Conservation (phyloP, 1,284 basidiomycete species). For the Flammula alnicola region DNA sequence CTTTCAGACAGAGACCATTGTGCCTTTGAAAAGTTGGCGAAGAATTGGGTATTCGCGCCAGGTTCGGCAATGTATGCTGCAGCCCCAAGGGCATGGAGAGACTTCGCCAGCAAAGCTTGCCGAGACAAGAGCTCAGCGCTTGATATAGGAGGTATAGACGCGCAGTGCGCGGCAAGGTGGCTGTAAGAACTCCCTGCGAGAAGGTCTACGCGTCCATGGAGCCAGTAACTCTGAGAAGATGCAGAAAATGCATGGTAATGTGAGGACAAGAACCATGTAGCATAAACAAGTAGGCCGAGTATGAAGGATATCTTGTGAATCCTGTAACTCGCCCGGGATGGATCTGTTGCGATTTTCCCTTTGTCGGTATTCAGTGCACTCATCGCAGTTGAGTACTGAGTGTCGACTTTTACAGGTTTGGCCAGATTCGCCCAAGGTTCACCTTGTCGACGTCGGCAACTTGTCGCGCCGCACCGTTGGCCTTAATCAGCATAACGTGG, state of each 20-base stretch:
- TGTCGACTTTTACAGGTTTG: no score
- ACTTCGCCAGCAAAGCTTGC: slow-evolving; percentile 56
- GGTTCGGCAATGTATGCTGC: slow-evolving; percentile 79
- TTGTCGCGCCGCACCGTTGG: no score
- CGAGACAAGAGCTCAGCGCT: slow-evolving; percentile 52
- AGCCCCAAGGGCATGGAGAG: slow-evolving; percentile 53
- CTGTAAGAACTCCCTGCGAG: slow-evolving; percentile 5
- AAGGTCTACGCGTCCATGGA: neutral
- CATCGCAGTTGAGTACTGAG: no score
- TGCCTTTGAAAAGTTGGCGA: slow-evolving; percentile 65
- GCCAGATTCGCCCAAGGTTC: no score
- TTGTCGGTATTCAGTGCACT: no score
- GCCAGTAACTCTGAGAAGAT: neutral
- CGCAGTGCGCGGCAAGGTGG: slow-evolving; percentile 48
- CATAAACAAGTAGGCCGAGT: neutral
- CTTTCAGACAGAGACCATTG: slow-evolving; percentile 79
- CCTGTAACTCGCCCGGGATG: no score
- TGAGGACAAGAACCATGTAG: neutral
- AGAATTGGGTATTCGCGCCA: slow-evolving; percentile 73
- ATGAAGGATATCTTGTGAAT: no score
- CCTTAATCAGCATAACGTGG: no score
- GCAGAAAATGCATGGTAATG: neutral
- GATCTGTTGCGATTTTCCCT: no score
- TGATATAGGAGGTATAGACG: slow-evolving; percentile 52
- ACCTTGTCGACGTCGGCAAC: no score